Conservation (phyloP, 2,329 filamentous ascomycete genomes). For the Ilyonectria destructans region DNA sequence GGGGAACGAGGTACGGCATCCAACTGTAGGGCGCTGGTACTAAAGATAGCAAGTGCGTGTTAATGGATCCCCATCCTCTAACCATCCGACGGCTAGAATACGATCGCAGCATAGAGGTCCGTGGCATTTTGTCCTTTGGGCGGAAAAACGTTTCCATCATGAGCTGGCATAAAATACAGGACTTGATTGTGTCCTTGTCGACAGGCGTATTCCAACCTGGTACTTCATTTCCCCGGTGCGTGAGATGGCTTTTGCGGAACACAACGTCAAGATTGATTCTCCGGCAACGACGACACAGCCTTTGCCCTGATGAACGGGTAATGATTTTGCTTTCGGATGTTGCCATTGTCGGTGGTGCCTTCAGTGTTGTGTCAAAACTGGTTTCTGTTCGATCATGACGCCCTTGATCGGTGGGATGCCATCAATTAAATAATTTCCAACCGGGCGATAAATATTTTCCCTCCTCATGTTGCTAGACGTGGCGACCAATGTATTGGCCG, state of each 20-base stretch:
- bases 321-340: not conserved
- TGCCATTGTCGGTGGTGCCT: not conserved
- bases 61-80: constrained; percentile 5
- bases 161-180: constrained; percentile 2
- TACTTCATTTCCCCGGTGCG: not conserved
- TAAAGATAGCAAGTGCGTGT: not conserved
- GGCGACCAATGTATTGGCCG: not conserved
- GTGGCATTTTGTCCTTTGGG: not conserved
- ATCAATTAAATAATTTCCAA: not conserved
- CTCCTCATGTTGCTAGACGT: not conserved
- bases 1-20: not conserved
- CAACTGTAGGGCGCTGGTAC: not conserved
- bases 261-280: constrained; percentile 8
- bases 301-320: not conserved
- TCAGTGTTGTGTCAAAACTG: not conserved
- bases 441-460: not conserved
- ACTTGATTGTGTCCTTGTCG: not conserved
- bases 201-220: not conserved
- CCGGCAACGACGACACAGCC: constrained; percentile 1
- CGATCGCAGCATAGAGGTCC: not conserved
- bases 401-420: not conserved
- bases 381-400: not conserved
- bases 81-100: constrained; percentile 6
- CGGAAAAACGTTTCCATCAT: not conserved
- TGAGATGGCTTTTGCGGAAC: constrained; percentile 1